Base-by-base conservation (phyloP, 768 basidiomycete genomes). In the Strobilomyces dryophilus region DNA sequence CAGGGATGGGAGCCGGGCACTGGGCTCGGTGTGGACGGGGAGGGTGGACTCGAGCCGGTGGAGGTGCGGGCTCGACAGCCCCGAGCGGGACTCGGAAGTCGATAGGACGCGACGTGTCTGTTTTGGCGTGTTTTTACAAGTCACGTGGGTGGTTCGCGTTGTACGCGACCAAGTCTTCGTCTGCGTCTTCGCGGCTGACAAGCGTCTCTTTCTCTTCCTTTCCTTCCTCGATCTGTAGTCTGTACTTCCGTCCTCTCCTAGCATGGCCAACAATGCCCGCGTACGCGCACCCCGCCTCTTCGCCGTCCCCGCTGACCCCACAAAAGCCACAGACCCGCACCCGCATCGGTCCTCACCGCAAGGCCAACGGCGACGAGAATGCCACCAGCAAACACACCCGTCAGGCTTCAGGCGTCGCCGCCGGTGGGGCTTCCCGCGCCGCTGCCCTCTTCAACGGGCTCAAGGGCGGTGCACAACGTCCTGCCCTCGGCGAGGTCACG, bases 401-500 rank as follows among this genome's bases (percentile, higher is more conserved):
- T 54, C 84, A 87, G 60, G 59, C 76, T 17, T 86, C 85, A 17
- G 78, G 74, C 58, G 71, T 71, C 59, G 65, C 75, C 34, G 60
- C 68, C 47, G 62, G 73, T 46, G 80, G 77, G 40, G 71, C 80
- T 41, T 73, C 79, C 52, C 82, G 85, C 48, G 73, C 79, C 58
- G 61, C 77, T 44, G 69, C 75, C 31, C 70, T 76, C 59, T 47
- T 71, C 17, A 65, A 51, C 24, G 68, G 68, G 9, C 63, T 69
- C 58, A 92, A 91, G 76, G 74, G 73, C 32, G 77, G 74, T 40
- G 72, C 76, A 20, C 82, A 84, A 66, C 80, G 92, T 59, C 78
- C 85, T 31, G 90, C 84, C 37, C 78, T 95, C 46, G 82, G 84
- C 53, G 92, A 93, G 72, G 91, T 94, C 57, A 87, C 87, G 42